phyloP scores from a whole-genome alignment of 2,329 filamentous ascomycete species.

The Tolypocladium inflatum region DNA sequence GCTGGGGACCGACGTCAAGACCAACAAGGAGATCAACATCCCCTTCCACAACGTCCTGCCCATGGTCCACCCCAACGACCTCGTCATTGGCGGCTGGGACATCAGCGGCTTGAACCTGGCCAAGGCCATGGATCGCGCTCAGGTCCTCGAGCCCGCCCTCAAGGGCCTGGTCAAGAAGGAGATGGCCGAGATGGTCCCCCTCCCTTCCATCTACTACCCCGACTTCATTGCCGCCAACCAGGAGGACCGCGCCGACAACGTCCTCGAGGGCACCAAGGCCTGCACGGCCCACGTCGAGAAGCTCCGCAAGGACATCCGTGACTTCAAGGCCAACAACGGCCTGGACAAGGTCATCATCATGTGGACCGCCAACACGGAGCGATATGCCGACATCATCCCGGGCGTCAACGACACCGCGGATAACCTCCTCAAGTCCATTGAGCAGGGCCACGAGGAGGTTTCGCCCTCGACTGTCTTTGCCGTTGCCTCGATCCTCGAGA shows the following conservation, averaged over 20 bases:
- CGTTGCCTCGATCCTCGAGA: conserved; percentile 85
- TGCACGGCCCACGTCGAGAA: conserved; percentile 83
- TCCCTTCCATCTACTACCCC: conserved; percentile 96
- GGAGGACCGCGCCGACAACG: conserved; percentile 88
- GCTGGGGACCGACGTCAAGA: conserved; percentile 79
- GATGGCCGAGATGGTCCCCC: conserved; percentile 78
- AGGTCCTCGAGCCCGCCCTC: conserved; percentile 89
- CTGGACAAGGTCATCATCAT: conserved; percentile 95
- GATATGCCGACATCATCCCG: conserved; percentile 77
- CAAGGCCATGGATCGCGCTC: conserved; percentile 88
- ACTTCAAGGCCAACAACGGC: conserved; percentile 78
- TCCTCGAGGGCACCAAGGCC: conserved; percentile 75
- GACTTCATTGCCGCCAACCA: conserved; percentile 99
- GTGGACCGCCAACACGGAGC: conserved; percentile 99
- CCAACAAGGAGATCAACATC: conserved; percentile 85
- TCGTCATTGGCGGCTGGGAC: conserved; percentile 94
- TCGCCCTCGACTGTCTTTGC: conserved; percentile 93
- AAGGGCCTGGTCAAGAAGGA: conserved; percentile 88
- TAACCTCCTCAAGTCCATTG: conserved; percentile 82
- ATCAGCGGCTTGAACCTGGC: conserved; percentile 87
- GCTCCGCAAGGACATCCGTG: conserved; percentile 84
- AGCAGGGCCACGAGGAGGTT: conserved; percentile 80
- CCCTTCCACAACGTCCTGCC: conserved; percentile 90
- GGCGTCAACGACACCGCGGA: conserved; percentile 96
- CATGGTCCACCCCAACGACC: conserved; percentile 95